phyloP scores from a whole-genome alignment of 176 grass and related monocot genomes.

The Carex scoparia region DNA sequence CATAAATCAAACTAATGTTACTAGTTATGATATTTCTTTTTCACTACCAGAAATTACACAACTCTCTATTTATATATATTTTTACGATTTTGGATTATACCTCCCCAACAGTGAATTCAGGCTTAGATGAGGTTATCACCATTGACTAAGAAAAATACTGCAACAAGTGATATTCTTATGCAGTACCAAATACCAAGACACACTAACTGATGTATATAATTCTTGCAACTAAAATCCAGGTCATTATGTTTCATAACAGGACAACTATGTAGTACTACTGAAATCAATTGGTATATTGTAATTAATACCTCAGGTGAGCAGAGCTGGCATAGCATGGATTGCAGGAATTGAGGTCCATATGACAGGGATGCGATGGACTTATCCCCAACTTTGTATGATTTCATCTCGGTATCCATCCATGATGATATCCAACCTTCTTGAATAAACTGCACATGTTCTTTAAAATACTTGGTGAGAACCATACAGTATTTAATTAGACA shows the following conservation, averaged over 20 bases:
- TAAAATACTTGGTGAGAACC: no score
- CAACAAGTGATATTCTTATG: neutral
- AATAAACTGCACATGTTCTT: slow-evolving; percentile 21
- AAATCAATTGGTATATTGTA: neutral
- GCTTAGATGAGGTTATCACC: no score
- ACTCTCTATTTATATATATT: no score
- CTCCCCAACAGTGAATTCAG: no score
- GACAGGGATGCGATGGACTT: slow-evolving; percentile 29
- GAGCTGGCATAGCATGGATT: slow-evolving; percentile 29
- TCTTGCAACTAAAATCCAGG: neutral
- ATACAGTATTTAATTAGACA: neutral
- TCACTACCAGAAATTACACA: no score
- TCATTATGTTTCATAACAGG: neutral
- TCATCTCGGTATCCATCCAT: slow-evolving; percentile 63
- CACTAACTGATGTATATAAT: neutral
- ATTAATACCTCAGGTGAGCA: slow-evolving; percentile 57
- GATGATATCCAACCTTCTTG: slow-evolving; percentile 25
- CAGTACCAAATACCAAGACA: neutral
- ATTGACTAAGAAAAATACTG: no score
- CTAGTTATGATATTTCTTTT: no score
- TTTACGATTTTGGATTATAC: no score
- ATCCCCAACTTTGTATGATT: slow-evolving; percentile 32
- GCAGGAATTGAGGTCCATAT: slow-evolving; percentile 41
- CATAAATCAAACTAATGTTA: no score
- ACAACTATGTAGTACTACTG: neutral